Evolutionary conservation across 805 yeast species (phyloP), one percentile per base, ranked within the genome.

Genomic region (Pichia pseudocactophila): DNA sequence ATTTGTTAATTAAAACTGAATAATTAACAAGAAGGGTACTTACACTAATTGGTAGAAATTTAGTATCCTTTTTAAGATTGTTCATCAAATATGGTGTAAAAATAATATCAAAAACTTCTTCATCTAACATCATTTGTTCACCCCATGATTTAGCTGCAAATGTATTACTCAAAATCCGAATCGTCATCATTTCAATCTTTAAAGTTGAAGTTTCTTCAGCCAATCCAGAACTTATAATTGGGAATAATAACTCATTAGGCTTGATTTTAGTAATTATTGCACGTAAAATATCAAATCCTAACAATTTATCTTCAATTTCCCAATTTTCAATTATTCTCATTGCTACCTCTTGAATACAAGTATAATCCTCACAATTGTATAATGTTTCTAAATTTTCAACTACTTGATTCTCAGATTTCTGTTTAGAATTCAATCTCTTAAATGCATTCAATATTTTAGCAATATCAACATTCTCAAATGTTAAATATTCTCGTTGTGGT

Each of bases 261-360:
- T 66, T 64, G 3, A 75, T 56, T 11, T 62, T 54, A 2, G 68
- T 53, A 3, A 76, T 65, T 1, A 73, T 64, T n/a, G 73, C 53
- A 36, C 89, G 68, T 35, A 80, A 52, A 4, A 80, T 57, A 56
- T 82, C 90, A 52, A 71, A 71, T 0, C 80, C 83, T 2, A 81
- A 71, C 2, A 76, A 64, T 43, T 70, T 71, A 17, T 69, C 66
- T 0, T 52, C 50, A 9, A 55, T 53, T n/a, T 61, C 61, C 86
- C 86, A 80, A 1, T 44, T 27, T 25, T 44, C 59, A 34, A 67
- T 63, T 11, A 61, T 56, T 10, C 56, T 45, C 8, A 41, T 8
- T 0, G 51, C 41, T 7, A 49, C 10, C 3, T 38, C 13, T 15
- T 39, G 32, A n/a, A 37, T 61, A 53, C 11, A 59, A 46, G 61